Base-by-base conservation (phyloP, 352 stramenopile species). In the Lagenidium giganteum region DNA sequence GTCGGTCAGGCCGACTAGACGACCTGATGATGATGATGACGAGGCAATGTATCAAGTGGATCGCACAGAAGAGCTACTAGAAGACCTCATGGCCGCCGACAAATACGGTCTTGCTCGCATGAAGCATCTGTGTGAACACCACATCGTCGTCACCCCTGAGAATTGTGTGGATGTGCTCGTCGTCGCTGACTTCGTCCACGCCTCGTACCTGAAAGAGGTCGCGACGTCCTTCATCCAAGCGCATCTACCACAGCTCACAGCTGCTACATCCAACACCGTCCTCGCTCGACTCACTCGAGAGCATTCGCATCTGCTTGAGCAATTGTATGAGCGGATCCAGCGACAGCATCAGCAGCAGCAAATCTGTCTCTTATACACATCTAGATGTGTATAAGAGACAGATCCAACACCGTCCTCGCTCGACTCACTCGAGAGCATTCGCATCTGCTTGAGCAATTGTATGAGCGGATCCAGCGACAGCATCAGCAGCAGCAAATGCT, bases 91-190 rank as follows among this genome's bases (percentile, higher is more conserved):
- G n/a, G 70, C 70, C 1, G 76, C 76, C 1, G 67, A 92, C 54
- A 85, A 83, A 47, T 89, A 82, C 42, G 70, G 73, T 14, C 61
- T 92, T 18, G 57, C 62, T n/a, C 70, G 74, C 9, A 74, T 87
- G 55, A 89, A 88, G 59, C 64, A 68, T 11, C 45, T 84, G 2
- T 81, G 63, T 25, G 79, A 91, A 25, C 67, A 80, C 47, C 41
- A 64, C 8, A 47, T 87, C 5, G 14, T 17, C 4, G 50, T 89
- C 42, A 80, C 60, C 0, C 9, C 35, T 2, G 30, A 8, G 16
- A 92, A 83, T 25, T 83, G 73, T 28, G 54, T 87, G 18, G 71
- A 83, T 26, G 61, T 85, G 20, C 54, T 91, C 7, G 64, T 70
- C 9, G 58, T 87, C 18, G 69, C 79, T 2, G 76, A 92, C 23